phyloP scores from a whole-genome alignment of 371 early-diverging fungal genomes.

The Rhizomucor pusillus region DNA sequence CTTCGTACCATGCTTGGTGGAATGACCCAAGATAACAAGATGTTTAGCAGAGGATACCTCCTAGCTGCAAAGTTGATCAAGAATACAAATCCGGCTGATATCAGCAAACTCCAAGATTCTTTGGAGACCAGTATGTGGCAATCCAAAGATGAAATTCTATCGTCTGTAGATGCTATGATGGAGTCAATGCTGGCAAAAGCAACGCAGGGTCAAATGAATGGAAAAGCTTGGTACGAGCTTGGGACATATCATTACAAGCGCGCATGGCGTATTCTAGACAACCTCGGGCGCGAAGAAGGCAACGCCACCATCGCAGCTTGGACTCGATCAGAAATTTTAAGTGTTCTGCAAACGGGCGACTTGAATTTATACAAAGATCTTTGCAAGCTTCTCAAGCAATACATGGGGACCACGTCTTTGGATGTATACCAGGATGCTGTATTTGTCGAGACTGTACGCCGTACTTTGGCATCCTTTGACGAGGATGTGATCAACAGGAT shows the following conservation, averaged over 20 bases:
- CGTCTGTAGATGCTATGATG: conserved; percentile 26
- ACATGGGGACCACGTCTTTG: not conserved
- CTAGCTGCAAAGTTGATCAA: conserved; percentile 10
- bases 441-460: not conserved
- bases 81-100: conserved; percentile 1
- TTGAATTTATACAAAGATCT: not conserved
- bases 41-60: conserved; percentile 24
- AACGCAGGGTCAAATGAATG: conserved; percentile 18
- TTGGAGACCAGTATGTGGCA: not conserved
- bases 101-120: not conserved
- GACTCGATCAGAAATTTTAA: conserved; percentile 17
- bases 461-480: not conserved
- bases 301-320: conserved; percentile 23
- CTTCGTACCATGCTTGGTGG: conserved; percentile 1
- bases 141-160: conserved; percentile 14
- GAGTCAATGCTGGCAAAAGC: conserved; percentile 27
- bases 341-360: not conserved
- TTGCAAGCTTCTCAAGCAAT: not conserved
- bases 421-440: not conserved
- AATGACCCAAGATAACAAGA: conserved; percentile 8
- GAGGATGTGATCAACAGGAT: conserved; percentile 3
- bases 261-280: conserved; percentile 63
- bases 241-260: conserved; percentile 62
- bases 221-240: conserved; percentile 65
- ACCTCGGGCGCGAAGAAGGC: conserved; percentile 20